Evolutionary conservation across 495 filamentous ascomycete genomes (phyloP).

Genomic region (Neurospora sublineolata): DNA sequence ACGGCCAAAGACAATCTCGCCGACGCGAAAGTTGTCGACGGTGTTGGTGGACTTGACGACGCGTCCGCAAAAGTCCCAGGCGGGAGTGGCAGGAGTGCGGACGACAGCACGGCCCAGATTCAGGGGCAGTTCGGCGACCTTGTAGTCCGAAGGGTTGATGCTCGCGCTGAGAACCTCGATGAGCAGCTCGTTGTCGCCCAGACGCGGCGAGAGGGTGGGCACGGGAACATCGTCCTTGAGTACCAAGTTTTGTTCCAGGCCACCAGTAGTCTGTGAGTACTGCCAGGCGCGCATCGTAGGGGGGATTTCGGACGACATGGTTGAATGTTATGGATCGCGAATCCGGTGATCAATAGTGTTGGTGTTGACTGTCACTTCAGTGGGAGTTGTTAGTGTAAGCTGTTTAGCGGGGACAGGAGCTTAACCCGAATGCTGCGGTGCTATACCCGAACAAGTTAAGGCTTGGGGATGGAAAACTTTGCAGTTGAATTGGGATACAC

Average conservation of each 20-base stretch:
- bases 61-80: conserved; percentile 53
- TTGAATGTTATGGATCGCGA: not conserved
- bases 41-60: conserved; percentile 36
- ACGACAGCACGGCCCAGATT: conserved; percentile 28
- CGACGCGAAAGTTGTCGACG: conserved; percentile 24
- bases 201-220: conserved; percentile 24
- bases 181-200: conserved; percentile 35
- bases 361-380: not conserved
- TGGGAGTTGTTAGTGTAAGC: not conserved
- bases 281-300: conserved; percentile 54
- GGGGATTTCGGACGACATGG: conserved; percentile 8
- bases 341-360: not conserved
- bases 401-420: not conserved
- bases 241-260: conserved; percentile 47
- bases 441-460: not conserved
- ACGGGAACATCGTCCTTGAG: conserved; percentile 34
- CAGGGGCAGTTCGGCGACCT: conserved; percentile 44
- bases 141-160: conserved; percentile 65
- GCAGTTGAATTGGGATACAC: not conserved
- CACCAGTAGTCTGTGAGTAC: conserved; percentile 35
- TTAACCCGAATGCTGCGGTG: not conserved
- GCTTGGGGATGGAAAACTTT: not conserved
- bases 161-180: conserved; percentile 43
- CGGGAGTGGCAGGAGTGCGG: conserved; percentile 39
- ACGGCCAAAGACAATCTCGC: conserved; percentile 49